Evolutionary conservation across 768 basidiomycete genomes (phyloP), one percentile per base, ranked within the genome.

Genomic region (Boletellus emodensis): DNA sequence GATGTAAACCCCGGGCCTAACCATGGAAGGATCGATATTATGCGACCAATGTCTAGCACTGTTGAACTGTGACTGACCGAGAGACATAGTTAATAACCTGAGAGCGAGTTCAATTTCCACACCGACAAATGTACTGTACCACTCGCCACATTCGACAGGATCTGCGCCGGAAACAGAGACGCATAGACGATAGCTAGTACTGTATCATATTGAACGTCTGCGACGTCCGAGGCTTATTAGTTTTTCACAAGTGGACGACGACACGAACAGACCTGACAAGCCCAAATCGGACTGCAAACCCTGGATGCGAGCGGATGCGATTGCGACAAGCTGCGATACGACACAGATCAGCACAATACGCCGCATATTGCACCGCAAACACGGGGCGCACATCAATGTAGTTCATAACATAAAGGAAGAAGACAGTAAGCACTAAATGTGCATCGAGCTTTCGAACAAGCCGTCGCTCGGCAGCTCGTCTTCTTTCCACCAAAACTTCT

Each of bases 1-100:
- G 6, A 87, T 84, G 60, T 83, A 85, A n/a, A n/a, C n/a, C n/a
- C n/a, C 44, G 76, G 62, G 0, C 82, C 80, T 1, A 85, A 84
- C 42, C 83, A 54, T 17, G 14, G 13, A 11, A 8, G 17, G 12
- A 6, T 9, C 1, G n/a, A n/a, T 17, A 26, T 20, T 24, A 15
- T 17, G 2, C 24, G 24, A 6, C 6, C 24, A 6, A 24, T 24
- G 6, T 6, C 24, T 13, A 24, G 37, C 14, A 48, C 26, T 14
- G 18, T 7, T 7, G 32, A 30, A 40, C 26, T 18, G 15, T 9
- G 46, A 44, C 52, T 26, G 18, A 80, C 82, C 77, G 71, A 38
- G 74, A 70, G 36, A 82, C 69, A 51, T 74, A 71, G 56, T 84
- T 84, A 10, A 84, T 61, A 40, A 79, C 70, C 82, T 83, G 34